Percentiles rank a stretch among this genome's conserved stretches.
Conservation (phyloP, 1,139 yeast species). For the Yamadazyma blattariae region DNA sequence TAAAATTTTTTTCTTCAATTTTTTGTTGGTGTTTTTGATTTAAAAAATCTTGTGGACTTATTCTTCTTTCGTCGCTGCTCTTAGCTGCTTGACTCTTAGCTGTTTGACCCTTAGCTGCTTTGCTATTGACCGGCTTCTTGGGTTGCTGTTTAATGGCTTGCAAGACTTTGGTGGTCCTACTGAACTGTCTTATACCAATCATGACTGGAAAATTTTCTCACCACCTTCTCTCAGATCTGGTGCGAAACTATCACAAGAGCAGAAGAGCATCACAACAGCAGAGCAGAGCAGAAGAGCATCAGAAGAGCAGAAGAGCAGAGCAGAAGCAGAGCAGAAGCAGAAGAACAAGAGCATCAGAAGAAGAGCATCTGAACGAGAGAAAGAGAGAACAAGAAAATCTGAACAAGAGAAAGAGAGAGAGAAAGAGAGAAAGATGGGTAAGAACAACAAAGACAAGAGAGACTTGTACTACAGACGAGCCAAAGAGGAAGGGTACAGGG, state of each 20-base stretch:
- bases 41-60: slow-evolving; percentile 31
- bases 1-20: slow-evolving; percentile 29
- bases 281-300: too few relatives aligned
- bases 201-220: slow-evolving; percentile 4
- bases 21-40: slow-evolving; percentile 24
- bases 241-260: too few relatives aligned
- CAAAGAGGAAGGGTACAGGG: slow-evolving; percentile 97
- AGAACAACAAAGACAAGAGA: slow-evolving; percentile 91
- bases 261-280: too few relatives aligned
- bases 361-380: too few relatives aligned
- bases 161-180: background rate
- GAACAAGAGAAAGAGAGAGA: too few relatives aligned
- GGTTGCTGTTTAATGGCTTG: slow-evolving; percentile 2
- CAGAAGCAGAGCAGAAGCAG: too few relatives aligned
- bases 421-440: slow-evolving; percentile 60
- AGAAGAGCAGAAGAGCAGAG: too few relatives aligned
- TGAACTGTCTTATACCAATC: slow-evolving; percentile 2
- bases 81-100: too few relatives aligned
- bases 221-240: too few relatives aligned
- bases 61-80: slow-evolving; percentile 20
- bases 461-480: slow-evolving; percentile 90
- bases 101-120: background rate
- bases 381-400: too few relatives aligned
- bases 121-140: background rate
- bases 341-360: too few relatives aligned